Evolutionary conservation across 768 basidiomycete species (phyloP).

Genomic region (Chalciporus pseudorubinellus): DNA sequence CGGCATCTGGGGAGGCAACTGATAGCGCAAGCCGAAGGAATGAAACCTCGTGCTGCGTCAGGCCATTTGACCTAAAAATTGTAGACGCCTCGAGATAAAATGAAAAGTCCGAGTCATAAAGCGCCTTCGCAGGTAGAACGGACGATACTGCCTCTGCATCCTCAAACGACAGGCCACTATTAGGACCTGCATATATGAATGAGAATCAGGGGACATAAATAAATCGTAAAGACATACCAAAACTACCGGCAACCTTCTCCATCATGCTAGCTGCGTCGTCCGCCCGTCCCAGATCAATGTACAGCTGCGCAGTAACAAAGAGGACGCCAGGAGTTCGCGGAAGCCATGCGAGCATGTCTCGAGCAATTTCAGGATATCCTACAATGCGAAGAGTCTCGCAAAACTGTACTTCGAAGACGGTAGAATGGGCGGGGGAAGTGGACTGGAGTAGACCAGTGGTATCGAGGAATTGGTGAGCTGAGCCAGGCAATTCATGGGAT

Average conservation of each 20-base stretch:
- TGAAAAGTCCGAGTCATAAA: constrained; percentile 59
- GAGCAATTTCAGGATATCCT: constrained; percentile 58
- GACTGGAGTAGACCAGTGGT: constrained; percentile 64
- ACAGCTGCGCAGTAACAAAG: constrained; percentile 70
- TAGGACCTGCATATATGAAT: constrained; percentile 38
- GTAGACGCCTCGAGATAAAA: constrained; percentile 77
- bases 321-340: constrained; percentile 74
- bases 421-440: constrained; percentile 63
- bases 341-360: constrained; percentile 71
- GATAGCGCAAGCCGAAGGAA: constrained; percentile 83
- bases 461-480: constrained; percentile 72
- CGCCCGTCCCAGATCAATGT: constrained; percentile 60
- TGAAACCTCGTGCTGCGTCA: constrained; percentile 59
- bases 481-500: constrained; percentile 49
- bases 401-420: constrained; percentile 66
- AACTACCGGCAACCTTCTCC: constrained; percentile 71
- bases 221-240: constrained; percentile 50
- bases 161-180: constrained; percentile 52
- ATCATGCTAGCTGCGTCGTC: constrained; percentile 73
- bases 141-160: constrained; percentile 60
- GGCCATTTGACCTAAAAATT: constrained; percentile 63
- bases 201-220: background rate
- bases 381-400: constrained; percentile 66
- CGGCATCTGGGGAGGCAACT: constrained; percentile 49
- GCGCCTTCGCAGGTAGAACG: constrained; percentile 57